These are phyloP conservation scores for Sherardia arvensis DNA, from an alignment of 257 asterid genomes.

Conservation along the genomic window DNA sequence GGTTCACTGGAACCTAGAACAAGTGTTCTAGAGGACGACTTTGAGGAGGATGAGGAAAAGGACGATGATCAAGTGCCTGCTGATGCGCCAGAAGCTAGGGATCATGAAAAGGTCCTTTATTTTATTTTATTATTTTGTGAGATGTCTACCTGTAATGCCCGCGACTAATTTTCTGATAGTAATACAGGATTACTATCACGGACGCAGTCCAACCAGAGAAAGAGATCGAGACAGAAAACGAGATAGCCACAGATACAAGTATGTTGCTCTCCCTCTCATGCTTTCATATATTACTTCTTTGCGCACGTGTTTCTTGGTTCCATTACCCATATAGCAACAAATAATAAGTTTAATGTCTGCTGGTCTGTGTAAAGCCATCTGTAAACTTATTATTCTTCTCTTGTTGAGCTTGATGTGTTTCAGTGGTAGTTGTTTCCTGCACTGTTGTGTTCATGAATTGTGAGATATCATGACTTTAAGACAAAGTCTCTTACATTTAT, in stretches of 20 bases:
- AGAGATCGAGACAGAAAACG: constrained; percentile 82
- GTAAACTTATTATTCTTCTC: neutral
- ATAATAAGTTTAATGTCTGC: neutral
- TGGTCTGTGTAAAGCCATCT: neutral
- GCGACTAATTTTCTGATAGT: too few species aligned
- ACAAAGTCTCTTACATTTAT: neutral
- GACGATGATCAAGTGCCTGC: constrained; percentile 75
- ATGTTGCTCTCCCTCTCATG: neutral
- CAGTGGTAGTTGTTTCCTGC: neutral
- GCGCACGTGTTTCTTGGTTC: neutral
- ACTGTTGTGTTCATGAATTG: neutral
- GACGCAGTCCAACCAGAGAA: constrained; percentile 74
- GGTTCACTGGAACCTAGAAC: constrained; percentile 76
- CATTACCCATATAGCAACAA: neutral
- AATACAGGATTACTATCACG: constrained; percentile 65
- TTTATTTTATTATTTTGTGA: neutral
- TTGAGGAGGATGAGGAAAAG: constrained; percentile 96
- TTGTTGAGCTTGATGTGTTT: neutral
- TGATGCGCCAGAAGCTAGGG: constrained; percentile 49
- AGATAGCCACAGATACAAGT: constrained; percentile 83
- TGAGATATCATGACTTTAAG: neutral
- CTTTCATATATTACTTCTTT: constrained; percentile 4
- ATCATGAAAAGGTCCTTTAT: constrained; percentile 51
- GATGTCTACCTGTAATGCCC: neutral
- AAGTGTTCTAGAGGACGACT: constrained; percentile 98